These are phyloP conservation scores for Diutina catenulata DNA, from an alignment of 1,139 yeast genomes.

Conservation along the genomic window DNA sequence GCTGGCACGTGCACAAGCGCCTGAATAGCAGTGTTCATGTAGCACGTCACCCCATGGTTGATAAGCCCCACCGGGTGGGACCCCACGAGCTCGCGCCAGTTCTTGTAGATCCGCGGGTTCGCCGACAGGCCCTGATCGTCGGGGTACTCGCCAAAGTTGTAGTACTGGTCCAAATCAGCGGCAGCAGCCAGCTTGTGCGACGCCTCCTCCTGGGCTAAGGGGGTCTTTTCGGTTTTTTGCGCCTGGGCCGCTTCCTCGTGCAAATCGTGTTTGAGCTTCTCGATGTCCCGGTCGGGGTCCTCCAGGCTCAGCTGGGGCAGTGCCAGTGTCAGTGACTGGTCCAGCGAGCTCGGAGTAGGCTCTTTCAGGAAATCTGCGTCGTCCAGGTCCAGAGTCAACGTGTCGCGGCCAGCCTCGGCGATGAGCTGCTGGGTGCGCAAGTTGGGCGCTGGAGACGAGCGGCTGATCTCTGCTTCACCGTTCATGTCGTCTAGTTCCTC, in stretches of 20 bases:
- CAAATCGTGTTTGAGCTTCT: constrained; percentile 6
- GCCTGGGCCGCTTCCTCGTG: constrained; percentile 5
- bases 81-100: constrained; percentile 41
- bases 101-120: constrained; percentile 39
- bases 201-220: constrained; percentile 1
- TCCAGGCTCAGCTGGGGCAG: background rate
- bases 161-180: constrained; percentile 6
- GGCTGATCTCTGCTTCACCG: constrained; percentile 4
- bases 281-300: constrained; percentile 4
- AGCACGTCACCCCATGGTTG: constrained; percentile 93
- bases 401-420: background rate
- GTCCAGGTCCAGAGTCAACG: background rate
- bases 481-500: constrained; percentile 4
- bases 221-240: background rate
- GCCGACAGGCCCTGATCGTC: constrained; percentile 50
- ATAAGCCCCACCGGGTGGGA: constrained; percentile 61
- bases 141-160: constrained; percentile 32
- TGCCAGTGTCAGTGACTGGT: too few relatives aligned
- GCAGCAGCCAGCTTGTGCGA: constrained; percentile 7
- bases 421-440: too few relatives aligned
- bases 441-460: too few relatives aligned
- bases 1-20: constrained; percentile 87
- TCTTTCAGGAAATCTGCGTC: background rate
- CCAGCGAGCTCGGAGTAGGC: background rate
- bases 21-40: constrained; percentile 92